A percentile compares a stretch with the other conserved stretches of the same genome.
Evolutionary conservation across 2,329 filamentous ascomycete genomes (phyloP).

Genomic region (Ascosphaera acerosa): DNA sequence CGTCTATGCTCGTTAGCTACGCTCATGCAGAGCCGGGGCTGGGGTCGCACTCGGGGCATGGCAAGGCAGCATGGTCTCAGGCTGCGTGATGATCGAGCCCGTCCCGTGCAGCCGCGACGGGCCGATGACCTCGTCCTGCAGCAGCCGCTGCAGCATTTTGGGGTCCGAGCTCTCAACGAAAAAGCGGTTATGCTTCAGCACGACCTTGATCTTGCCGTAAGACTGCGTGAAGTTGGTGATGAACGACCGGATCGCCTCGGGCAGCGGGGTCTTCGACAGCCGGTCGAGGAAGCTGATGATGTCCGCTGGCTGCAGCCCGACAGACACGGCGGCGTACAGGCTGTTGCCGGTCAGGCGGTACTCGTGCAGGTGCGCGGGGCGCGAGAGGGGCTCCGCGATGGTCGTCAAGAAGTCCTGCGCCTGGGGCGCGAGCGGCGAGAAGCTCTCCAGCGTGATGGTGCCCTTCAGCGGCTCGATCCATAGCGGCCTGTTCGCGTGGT

Average conservation of each 20-base stretch:
- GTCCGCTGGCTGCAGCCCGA: constrained; percentile 70
- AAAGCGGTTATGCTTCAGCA: constrained; percentile 82
- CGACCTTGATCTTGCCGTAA: constrained; percentile 88
- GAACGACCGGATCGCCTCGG: constrained; percentile 54
- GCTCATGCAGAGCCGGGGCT: too few species aligned
- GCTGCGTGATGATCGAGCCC: too few species aligned
- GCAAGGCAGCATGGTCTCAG: too few species aligned
- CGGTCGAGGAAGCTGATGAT: constrained; percentile 74
- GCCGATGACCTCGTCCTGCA: constrained; percentile 63
- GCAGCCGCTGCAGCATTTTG: constrained; percentile 58
- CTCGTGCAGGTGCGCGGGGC: constrained; percentile 78
- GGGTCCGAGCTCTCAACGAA: constrained; percentile 84
- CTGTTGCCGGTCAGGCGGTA: constrained; percentile 81
- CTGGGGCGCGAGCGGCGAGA: constrained; percentile 62
- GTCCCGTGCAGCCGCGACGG: constrained; percentile 48
- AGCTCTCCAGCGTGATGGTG: constrained; percentile 80
- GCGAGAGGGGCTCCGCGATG: constrained; percentile 76
- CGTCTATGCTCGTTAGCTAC: too few species aligned
- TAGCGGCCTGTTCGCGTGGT: constrained; percentile 69
- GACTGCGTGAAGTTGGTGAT: constrained; percentile 64
- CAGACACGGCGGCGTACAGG: constrained; percentile 82
- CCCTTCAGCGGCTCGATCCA: constrained; percentile 82
- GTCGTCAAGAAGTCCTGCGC: constrained; percentile 91
- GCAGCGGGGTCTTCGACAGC: constrained; percentile 70
- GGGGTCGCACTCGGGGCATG: too few species aligned